These are phyloP conservation scores for Boehmeria nivea DNA, from an alignment of 306 rosid genomes.

Conservation along the genomic window DNA sequence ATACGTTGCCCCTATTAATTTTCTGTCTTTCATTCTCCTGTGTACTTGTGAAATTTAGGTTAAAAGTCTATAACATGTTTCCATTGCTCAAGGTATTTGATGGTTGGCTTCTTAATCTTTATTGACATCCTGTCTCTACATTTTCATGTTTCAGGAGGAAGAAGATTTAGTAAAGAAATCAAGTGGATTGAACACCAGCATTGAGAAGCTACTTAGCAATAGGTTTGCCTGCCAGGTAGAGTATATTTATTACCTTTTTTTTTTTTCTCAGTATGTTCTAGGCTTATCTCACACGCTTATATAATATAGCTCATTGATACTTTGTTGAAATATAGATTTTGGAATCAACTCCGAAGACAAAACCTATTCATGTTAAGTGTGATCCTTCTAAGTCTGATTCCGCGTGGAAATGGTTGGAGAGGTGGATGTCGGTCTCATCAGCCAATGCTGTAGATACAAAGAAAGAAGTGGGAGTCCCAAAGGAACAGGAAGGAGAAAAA, in stretches of 20 bases:
- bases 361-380: constrained; percentile 64
- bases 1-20: too few relatives aligned
- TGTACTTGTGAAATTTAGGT: too few relatives aligned
- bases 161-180: constrained; percentile 32
- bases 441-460: constrained; percentile 32
- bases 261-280: constrained; percentile 11
- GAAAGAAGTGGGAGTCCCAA: constrained; percentile 24
- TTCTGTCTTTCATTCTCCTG: too few relatives aligned
- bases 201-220: constrained; percentile 73
- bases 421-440: constrained; percentile 73
- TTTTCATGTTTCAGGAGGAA: constrained; percentile 45
- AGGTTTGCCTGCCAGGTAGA: constrained; percentile 78
- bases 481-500: constrained; percentile 34
- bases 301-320: not conserved
- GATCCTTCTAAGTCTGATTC: constrained; percentile 78
- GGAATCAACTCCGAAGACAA: constrained; percentile 67
- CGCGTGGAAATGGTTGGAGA: constrained; percentile 97
- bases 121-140: not conserved
- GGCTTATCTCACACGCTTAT: not conserved
- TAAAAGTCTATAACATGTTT: too few relatives aligned
- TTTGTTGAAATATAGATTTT: constrained; percentile 41
- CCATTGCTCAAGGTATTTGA: too few relatives aligned
- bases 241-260: constrained; percentile 2
- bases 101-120: too few relatives aligned
- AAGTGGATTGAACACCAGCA: constrained; percentile 32